Evolutionary conservation across 1,139 yeast species (phyloP).

Genomic region (Geotrichum bryndzae): DNA sequence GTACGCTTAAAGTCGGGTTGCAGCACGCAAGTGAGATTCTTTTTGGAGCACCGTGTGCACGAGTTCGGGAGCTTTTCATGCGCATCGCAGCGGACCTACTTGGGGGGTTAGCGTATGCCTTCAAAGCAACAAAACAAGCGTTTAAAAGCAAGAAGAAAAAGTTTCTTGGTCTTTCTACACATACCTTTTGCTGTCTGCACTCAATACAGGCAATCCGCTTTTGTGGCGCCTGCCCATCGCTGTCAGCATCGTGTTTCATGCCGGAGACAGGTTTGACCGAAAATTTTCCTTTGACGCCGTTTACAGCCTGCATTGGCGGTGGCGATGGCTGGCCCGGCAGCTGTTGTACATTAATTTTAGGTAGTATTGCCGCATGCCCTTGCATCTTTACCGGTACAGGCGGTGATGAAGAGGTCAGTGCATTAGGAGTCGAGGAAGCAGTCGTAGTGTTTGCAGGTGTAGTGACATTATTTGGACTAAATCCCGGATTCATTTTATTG

Average conservation of each 20-base stretch:
- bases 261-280: neutral
- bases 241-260: neutral
- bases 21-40: slow-evolving; percentile 62
- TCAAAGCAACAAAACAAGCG: neutral
- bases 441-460: neutral
- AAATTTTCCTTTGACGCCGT: neutral
- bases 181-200: slow-evolving; percentile 83
- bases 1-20: slow-evolving; percentile 83
- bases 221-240: neutral
- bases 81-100: slow-evolving; percentile 72
- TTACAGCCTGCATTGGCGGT: neutral
- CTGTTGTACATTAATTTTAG: neutral
- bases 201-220: slow-evolving; percentile 88
- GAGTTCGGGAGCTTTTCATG: slow-evolving; percentile 70
- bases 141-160: neutral
- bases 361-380: neutral
- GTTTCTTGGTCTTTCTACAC: neutral
- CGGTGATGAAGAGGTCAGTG: neutral
- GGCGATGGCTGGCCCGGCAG: neutral
- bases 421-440: neutral
- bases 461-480: neutral
- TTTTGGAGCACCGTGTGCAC: slow-evolving; percentile 72
- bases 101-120: neutral
- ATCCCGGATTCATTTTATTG: neutral
- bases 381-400: neutral